phyloP scores from a whole-genome alignment of 164 flowering plant genomes.

The Macadamia tetraphylla region DNA sequence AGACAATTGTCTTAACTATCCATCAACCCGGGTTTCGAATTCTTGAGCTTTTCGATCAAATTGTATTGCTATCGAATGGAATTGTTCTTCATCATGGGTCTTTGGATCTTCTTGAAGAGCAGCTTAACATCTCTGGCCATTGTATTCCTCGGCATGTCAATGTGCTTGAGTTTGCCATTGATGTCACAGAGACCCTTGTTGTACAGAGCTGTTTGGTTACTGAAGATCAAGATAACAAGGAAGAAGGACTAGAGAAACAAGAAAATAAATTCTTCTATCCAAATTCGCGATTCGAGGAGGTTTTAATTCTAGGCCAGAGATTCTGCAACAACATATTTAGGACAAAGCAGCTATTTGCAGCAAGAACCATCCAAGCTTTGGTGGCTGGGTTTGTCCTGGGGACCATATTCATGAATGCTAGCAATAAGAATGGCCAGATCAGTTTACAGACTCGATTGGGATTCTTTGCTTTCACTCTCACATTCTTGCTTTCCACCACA shows the following conservation, averaged over 20 bases:
- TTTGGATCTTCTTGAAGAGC: constrained; percentile 40
- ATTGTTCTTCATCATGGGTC: constrained; percentile 63
- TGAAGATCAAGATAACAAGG: background rate
- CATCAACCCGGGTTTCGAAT: constrained; percentile 92
- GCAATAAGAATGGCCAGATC: constrained; percentile 18
- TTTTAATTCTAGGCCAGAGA: constrained; percentile 59
- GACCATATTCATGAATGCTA: constrained; percentile 55
- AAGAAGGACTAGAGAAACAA: constrained; percentile 2
- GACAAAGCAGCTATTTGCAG: constrained; percentile 73
- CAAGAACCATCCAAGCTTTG: constrained; percentile 62
- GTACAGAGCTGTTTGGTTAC: constrained; percentile 7
- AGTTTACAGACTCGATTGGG: constrained; percentile 61
- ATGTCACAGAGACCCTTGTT: constrained; percentile 35
- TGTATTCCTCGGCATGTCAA: constrained; percentile 68
- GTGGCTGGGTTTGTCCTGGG: constrained; percentile 49
- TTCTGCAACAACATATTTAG: constrained; percentile 70
- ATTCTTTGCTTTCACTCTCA: constrained; percentile 87
- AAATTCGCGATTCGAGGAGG: constrained; percentile 48
- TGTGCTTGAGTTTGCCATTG: constrained; percentile 83
- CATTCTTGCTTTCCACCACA: constrained; percentile 75
- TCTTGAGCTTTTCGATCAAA: constrained; percentile 62
- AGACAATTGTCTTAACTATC: constrained; percentile 73
- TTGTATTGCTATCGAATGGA: constrained; percentile 64
- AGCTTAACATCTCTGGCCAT: constrained; percentile 47
- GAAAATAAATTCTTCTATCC: constrained; percentile 26